Conservation (phyloP, 257 asterid genomes). For the Solanum sparsipilum region DNA sequence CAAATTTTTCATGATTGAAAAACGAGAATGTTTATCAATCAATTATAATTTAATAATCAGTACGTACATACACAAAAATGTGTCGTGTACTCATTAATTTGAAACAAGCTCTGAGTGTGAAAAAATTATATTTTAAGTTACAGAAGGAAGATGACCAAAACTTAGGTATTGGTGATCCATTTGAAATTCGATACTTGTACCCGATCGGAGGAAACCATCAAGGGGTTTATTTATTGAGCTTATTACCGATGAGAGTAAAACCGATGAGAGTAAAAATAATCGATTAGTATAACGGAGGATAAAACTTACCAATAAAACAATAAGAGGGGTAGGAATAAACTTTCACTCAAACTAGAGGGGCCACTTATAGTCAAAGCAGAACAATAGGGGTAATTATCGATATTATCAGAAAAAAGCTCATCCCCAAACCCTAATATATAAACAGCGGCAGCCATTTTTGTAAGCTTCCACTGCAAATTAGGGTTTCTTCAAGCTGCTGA, state of each 20-base stretch:
- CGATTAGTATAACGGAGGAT: background rate
- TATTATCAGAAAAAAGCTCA: background rate
- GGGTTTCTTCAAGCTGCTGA: background rate
- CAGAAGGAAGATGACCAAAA: background rate
- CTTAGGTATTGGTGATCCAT: background rate
- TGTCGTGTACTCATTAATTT: background rate
- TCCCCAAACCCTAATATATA: constrained; percentile 12
- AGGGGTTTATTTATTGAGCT: background rate
- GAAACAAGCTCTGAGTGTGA: fast-evolving
- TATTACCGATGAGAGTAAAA: background rate
- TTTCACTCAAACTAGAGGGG: background rate
- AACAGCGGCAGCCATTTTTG: background rate
- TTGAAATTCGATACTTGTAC: background rate
- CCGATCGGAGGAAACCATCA: too few relatives aligned
- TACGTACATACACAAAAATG: background rate
- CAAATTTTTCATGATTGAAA: background rate
- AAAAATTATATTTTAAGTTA: fast-evolving
- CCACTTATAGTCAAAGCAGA: background rate
- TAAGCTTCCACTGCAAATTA: background rate
- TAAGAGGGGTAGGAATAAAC: background rate
- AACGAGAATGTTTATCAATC: background rate
- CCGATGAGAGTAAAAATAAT: background rate
- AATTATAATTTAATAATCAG: background rate
- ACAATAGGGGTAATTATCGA: background rate
- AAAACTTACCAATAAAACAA: background rate